Conservation (phyloP, 441 rosid genomes). For the Adansonia gregorii region DNA sequence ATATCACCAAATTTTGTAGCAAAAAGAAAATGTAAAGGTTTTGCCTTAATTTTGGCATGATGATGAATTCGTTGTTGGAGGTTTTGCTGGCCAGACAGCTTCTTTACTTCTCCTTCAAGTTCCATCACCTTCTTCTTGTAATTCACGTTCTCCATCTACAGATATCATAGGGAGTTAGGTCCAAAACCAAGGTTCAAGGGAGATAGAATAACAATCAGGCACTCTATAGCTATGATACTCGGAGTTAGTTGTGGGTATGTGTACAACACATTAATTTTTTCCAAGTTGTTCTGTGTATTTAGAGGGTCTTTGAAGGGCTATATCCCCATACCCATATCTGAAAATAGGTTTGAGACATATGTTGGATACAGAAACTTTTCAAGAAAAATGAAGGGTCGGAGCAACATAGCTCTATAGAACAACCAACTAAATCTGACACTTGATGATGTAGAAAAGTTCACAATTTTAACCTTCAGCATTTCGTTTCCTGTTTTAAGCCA, state of each 20-base stretch:
- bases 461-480: slow-evolving; percentile 64
- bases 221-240: background rate
- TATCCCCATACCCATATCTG: no score
- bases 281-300: no score
- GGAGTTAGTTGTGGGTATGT: no score
- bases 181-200: slow-evolving; percentile 13
- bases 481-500: slow-evolving; percentile 79
- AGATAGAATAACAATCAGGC: background rate
- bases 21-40: slow-evolving; percentile 27
- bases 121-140: slow-evolving; percentile 67
- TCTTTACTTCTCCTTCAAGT: slow-evolving; percentile 76
- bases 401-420: background rate
- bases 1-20: no score
- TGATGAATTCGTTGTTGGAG: slow-evolving; percentile 93
- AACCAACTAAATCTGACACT: background rate
- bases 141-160: slow-evolving; percentile 70
- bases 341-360: no score
- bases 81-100: slow-evolving; percentile 88
- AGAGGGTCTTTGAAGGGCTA: no score
- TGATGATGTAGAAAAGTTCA: background rate
- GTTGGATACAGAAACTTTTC: no score
- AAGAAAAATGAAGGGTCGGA: no score
- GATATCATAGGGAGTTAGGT: slow-evolving; percentile 16
- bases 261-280: no score
- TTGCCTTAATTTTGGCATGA: slow-evolving; percentile 93